A percentile compares a stretch with the other conserved stretches of the same genome.
phyloP scores from a whole-genome alignment of 768 basidiomycete species.

The Xanthoconium purpureum region DNA sequence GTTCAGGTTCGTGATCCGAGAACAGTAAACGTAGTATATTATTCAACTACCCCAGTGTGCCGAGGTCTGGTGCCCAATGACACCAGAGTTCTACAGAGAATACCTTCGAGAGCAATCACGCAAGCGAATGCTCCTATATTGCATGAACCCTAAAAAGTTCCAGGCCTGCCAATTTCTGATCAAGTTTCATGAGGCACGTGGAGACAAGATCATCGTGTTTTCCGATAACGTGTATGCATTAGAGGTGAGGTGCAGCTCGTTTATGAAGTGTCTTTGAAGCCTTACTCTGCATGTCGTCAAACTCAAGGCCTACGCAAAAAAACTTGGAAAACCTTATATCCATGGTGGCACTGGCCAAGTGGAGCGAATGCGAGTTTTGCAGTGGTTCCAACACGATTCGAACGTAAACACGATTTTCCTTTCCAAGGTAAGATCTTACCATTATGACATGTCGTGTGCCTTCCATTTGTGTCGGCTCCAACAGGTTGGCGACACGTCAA shows the following conservation, averaged over 20 bases:
- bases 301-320: constrained; percentile 84
- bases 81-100: constrained; percentile 97
- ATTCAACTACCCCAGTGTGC: constrained; percentile 65
- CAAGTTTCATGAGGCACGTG: constrained; percentile 95
- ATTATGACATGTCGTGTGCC: constrained; percentile 4
- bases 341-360: constrained; percentile 94
- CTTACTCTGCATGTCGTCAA: constrained; percentile 1
- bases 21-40: background rate
- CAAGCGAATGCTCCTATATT: constrained; percentile 94
- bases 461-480: constrained; percentile 15
- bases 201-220: constrained; percentile 99
- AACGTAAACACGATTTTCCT: constrained; percentile 97
- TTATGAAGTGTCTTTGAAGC: background rate
- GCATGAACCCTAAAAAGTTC: constrained; percentile 99
- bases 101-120: constrained; percentile 91
- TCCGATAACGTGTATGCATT: constrained; percentile 97
- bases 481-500: constrained; percentile 96
- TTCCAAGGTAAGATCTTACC: constrained; percentile 67
- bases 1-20: constrained; percentile 72
- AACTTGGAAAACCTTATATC: constrained; percentile 90
- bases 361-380: constrained; percentile 92
- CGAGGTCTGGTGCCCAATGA: constrained; percentile 99
- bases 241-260: constrained; percentile 56
- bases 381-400: constrained; percentile 93
- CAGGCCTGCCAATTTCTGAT: constrained; percentile 99